Base-by-base conservation (phyloP, 805 yeast genomes). In the Saccharomycopsis sp. region DNA sequence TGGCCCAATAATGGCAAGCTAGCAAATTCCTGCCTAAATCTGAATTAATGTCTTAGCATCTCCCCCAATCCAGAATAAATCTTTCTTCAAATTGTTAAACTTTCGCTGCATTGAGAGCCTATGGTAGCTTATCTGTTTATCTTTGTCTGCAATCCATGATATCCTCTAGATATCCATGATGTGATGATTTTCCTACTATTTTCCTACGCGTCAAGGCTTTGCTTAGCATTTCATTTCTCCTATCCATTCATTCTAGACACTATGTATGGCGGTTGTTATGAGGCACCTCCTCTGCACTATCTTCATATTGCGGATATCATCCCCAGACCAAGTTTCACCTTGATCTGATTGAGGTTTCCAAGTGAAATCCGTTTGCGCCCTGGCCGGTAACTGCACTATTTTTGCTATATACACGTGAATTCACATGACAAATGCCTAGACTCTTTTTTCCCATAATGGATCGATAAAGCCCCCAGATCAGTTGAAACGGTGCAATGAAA, bases 401-500 rank as follows among this genome's bases (percentile, higher is more conserved):
- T 7, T 7, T 29, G 38, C 38, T 29, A 29, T 7, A 7, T 12
- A 29, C 38, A 29, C 38, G 9, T 29, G 9, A 7, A 5, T 29
- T 5, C 38, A 29, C 38, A 29, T 29, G 38, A 29, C 38, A 29
- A 29, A 29, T 29, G 38, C 12, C 38, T 29, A 29, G 38, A 29
- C 38, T 12, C 38, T 12, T 12, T 29, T 29, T 57, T 68, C 69
- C 75, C 75, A 71, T 15, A 72, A 51, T 3, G 73, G 67, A 49
- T 69, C 67, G 3, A 71, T 19, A 70, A 63, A 9, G 74, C 72
- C 1, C 73, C 75, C n/a, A 72, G 53, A 35, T 56, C 60, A 29
- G 38, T 29, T 29, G 38, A 29, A 29, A 29, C 38, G 38, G 5
- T 29, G 38, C 9, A 29, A 29, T 29, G 9, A 5, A 12, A 29